A percentile compares a stretch with the other conserved stretches of the same genome.
phyloP scores from a whole-genome alignment of 1,284 basidiomycete genomes.

The Irpex lacteus region DNA sequence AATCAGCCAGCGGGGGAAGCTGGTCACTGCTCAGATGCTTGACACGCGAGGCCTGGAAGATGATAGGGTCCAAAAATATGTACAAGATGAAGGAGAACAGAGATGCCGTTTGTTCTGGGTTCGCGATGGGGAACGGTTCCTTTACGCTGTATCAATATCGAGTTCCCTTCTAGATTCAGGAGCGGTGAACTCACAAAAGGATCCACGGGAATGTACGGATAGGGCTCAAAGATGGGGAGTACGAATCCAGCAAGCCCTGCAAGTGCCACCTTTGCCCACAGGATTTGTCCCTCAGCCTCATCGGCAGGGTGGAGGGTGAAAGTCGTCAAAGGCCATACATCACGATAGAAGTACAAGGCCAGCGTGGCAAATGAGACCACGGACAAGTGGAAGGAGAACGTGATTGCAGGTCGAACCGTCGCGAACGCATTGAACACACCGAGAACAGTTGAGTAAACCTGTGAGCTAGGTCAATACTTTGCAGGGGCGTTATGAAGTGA shows the following conservation, averaged over 20 bases:
- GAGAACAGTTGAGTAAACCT: constrained; percentile 25
- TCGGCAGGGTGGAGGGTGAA: constrained; percentile 1
- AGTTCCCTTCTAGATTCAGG: constrained; percentile 1
- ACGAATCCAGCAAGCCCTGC: background rate
- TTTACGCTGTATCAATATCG: constrained; percentile 18
- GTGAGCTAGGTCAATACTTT: constrained; percentile 31
- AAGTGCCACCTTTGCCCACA: constrained; percentile 5
- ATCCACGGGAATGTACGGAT: constrained; percentile 40
- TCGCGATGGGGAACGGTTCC: constrained; percentile 43
- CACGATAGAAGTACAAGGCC: constrained; percentile 6
- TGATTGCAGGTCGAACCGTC: constrained; percentile 9
- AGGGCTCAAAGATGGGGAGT: constrained; percentile 39
- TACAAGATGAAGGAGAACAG: constrained; percentile 53
- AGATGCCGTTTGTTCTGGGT: constrained; percentile 68
- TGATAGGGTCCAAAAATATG: constrained; percentile 44
- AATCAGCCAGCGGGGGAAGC: constrained; percentile 43
- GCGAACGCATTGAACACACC: constrained; percentile 20
- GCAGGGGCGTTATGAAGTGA: constrained; percentile 18
- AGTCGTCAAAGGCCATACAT: constrained; percentile 8
- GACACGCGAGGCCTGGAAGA: constrained; percentile 25
- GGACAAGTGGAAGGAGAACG: constrained; percentile 7
- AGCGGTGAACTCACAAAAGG: constrained; percentile 33
- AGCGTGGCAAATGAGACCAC: background rate
- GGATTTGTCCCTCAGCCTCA: background rate
- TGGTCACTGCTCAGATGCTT: constrained; percentile 25